A percentile compares a stretch with the other conserved stretches of the same genome.
phyloP scores from a whole-genome alignment of 2,329 filamentous ascomycete genomes.

The Sphaceloma murrayae region DNA sequence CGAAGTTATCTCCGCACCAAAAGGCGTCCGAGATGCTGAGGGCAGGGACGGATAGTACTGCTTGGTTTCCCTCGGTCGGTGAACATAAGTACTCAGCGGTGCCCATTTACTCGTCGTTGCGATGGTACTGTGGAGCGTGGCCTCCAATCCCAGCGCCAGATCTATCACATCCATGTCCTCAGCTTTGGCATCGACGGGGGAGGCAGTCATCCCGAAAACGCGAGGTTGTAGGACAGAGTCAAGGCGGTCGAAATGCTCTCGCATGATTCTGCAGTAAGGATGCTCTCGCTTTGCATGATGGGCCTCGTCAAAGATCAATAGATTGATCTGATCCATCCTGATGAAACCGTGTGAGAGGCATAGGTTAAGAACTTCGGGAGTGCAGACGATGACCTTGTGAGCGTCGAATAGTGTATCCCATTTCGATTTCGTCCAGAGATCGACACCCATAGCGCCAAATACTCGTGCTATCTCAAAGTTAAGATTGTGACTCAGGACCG shows the following conservation, averaged over 20 bases:
- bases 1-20: conserved; percentile 50
- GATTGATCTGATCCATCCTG: conserved; percentile 70
- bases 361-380: conserved; percentile 73
- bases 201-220: conserved; percentile 94
- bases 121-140: conserved; percentile 69
- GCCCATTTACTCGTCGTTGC: conserved; percentile 60
- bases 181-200: conserved; percentile 74
- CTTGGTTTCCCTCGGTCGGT: conserved; percentile 50
- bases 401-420: conserved; percentile 51
- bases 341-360: conserved; percentile 73
- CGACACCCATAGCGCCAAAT: conserved; percentile 58
- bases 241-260: conserved; percentile 61
- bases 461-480: conserved; percentile 64
- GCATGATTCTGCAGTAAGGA: conserved; percentile 79
- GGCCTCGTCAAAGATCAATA: conserved; percentile 91
- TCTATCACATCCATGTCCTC: conserved; percentile 37
- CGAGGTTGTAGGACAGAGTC: conserved; percentile 50
- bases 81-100: conserved; percentile 50
- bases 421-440: conserved; percentile 51
- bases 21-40: conserved; percentile 49
- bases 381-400: conserved; percentile 84
- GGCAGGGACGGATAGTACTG: conserved; percentile 46
- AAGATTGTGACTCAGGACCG: conserved; percentile 71
- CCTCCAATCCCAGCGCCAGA: conserved; percentile 53
- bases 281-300: conserved; percentile 95